These are phyloP conservation scores for Beauveria sp. DNA, from an alignment of 2,329 filamentous ascomycete genomes.

Conservation along the genomic window DNA sequence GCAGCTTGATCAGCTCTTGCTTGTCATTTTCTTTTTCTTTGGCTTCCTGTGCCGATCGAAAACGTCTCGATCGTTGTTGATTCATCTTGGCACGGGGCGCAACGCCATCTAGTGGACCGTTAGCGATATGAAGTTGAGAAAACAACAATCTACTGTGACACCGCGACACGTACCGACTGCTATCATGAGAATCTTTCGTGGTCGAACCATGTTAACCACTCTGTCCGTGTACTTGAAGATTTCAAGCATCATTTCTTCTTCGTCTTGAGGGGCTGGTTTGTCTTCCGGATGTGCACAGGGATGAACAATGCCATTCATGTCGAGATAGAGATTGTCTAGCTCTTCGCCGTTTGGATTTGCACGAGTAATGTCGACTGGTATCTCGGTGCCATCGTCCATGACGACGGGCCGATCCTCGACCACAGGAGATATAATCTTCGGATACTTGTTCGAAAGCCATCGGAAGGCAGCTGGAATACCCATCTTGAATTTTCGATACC, in stretches of 20 bases:
- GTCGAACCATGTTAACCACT: conserved; percentile 97
- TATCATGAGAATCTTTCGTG: conserved; percentile 93
- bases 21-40: conserved; percentile 91
- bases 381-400: conserved; percentile 70
- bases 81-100: conserved; percentile 99
- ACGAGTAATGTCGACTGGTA: conserved; percentile 76
- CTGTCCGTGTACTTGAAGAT: conserved; percentile 98
- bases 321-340: conserved; percentile 94
- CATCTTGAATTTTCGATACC: conserved; percentile 45
- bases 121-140: conserved; percentile 16
- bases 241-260: conserved; percentile 99
- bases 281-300: conserved; percentile 98
- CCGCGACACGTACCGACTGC: conserved; percentile 64
- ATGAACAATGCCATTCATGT: conserved; percentile 99
- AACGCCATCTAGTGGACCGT: conserved; percentile 65
- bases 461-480: conserved; percentile 92
- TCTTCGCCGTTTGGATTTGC: conserved; percentile 97
- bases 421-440: conserved; percentile 91
- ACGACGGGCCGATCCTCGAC: conserved; percentile 76
- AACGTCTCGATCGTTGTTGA: conserved; percentile 92
- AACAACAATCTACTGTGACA: background rate
- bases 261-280: conserved; percentile 78
- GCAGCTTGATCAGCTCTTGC: conserved; percentile 74
- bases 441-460: conserved; percentile 96
- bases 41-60: conserved; percentile 88